phyloP scores from a whole-genome alignment of 768 basidiomycete genomes.

The Mycena haematopus region DNA sequence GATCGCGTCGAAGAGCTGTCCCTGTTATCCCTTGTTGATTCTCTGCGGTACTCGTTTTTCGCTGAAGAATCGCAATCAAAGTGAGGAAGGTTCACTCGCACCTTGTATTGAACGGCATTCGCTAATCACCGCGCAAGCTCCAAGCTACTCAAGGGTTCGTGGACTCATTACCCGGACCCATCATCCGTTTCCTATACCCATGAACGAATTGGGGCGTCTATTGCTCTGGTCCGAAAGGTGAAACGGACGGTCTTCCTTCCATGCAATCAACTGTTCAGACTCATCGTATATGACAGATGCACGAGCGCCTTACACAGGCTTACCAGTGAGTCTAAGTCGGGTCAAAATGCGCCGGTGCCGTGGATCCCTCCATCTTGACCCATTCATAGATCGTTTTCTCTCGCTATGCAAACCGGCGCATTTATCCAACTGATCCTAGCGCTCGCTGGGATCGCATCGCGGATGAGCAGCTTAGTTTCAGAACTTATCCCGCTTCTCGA shows the following conservation, averaged over 20 bases:
- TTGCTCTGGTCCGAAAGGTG: conserved; percentile 55
- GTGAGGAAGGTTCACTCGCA: conserved; percentile 37
- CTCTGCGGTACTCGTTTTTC: conserved; percentile 60
- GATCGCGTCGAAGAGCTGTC: conserved; percentile 42
- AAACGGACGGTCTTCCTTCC: neutral
- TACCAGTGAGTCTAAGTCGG: conserved; percentile 52
- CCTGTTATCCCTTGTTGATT: conserved; percentile 40
- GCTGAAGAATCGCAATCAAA: conserved; percentile 42
- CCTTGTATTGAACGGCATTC: neutral
- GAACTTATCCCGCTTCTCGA: conserved; percentile 51
- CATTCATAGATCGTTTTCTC: conserved; percentile 57
- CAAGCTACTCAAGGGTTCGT: conserved; percentile 62
- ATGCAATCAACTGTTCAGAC: neutral
- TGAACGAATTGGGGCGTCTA: conserved; percentile 44
- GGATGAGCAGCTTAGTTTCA: conserved; percentile 53
- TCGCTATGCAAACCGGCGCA: conserved; percentile 74
- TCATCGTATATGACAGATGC: conserved; percentile 45
- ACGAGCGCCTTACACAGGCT: conserved; percentile 51
- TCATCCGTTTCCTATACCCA: conserved; percentile 41
- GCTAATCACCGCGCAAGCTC: conserved; percentile 42
- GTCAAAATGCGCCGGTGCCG: neutral
- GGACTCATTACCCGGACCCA: conserved; percentile 64
- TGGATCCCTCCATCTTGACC: neutral
- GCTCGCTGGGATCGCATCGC: conserved; percentile 65
- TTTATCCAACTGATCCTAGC: conserved; percentile 74